phyloP scores from a whole-genome alignment of 1,284 basidiomycete species.

The Caloboletus firmus region DNA sequence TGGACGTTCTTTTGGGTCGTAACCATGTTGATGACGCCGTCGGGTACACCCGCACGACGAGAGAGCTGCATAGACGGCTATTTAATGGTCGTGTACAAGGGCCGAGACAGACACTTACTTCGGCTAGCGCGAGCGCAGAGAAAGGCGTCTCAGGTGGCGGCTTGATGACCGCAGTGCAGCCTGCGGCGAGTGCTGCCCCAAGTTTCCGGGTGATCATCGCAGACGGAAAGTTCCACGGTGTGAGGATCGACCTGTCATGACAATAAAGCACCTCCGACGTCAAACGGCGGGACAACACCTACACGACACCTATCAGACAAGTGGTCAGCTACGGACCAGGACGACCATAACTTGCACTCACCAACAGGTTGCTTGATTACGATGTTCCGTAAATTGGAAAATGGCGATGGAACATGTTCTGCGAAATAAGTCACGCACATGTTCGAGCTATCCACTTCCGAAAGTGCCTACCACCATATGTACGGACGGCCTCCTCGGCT shows the following conservation, averaged over 20 bases:
- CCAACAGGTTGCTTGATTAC: constrained; percentile 96
- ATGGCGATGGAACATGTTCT: constrained; percentile 83
- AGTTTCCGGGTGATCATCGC: constrained; percentile 93
- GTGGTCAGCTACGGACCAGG: background rate
- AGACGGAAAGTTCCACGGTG: constrained; percentile 92
- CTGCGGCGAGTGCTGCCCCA: constrained; percentile 88
- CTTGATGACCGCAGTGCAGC: constrained; percentile 95
- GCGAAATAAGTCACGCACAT: constrained; percentile 6
- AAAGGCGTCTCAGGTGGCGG: constrained; percentile 96
- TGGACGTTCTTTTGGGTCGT: constrained; percentile 81
- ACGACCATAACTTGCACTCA: constrained; percentile 33
- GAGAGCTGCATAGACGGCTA: constrained; percentile 55
- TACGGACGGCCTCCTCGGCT: constrained; percentile 88
- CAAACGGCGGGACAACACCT: constrained; percentile 27
- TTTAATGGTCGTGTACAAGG: background rate
- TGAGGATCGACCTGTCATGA: constrained; percentile 64
- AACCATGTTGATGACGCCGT: constrained; percentile 94
- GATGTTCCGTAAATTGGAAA: constrained; percentile 76
- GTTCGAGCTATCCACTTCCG: background rate
- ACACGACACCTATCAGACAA: constrained; percentile 55
- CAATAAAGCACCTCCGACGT: constrained; percentile 6
- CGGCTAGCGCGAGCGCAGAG: constrained; percentile 85
- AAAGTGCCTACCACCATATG: constrained; percentile 64
- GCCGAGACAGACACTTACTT: constrained; percentile 46
- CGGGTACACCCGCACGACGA: constrained; percentile 86